Conservation (phyloP, 1,284 basidiomycete genomes). For the Hemileia vastatrix region DNA sequence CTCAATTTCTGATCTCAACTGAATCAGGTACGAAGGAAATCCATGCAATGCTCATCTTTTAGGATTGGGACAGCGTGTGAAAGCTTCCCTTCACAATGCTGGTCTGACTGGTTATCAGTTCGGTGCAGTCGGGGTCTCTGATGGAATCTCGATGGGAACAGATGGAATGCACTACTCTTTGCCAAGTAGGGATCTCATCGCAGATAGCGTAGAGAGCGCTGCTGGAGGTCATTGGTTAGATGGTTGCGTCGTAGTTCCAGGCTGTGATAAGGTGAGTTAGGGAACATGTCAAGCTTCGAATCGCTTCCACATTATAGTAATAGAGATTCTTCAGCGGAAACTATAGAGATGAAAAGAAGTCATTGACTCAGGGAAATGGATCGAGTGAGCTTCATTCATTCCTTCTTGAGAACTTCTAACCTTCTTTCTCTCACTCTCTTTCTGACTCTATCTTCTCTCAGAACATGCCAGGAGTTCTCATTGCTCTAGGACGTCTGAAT, state of each 20-base stretch:
- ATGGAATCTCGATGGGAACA: conserved; percentile 44
- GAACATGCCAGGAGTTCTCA: conserved; percentile 92
- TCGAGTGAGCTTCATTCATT: background rate
- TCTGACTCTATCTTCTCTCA: background rate
- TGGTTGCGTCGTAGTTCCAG: conserved; percentile 39
- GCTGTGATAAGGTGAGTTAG: conserved; percentile 36
- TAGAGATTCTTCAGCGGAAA: background rate
- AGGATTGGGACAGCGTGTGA: conserved; percentile 37
- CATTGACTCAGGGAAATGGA: too few relatives aligned
- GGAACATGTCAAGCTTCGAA: background rate
- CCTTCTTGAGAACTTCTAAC: background rate
- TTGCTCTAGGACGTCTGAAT: conserved; percentile 85
- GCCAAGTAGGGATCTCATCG: conserved; percentile 78
- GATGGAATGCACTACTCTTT: conserved; percentile 68
- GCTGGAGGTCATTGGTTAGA: conserved; percentile 44
- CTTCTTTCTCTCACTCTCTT: background rate
- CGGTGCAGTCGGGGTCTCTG: conserved; percentile 42
- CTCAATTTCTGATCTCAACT: too few relatives aligned
- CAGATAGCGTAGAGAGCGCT: conserved; percentile 55
- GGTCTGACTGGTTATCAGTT: conserved; percentile 44
- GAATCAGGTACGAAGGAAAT: conserved; percentile 14
- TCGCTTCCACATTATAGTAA: background rate
- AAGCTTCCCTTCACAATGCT: conserved; percentile 33
- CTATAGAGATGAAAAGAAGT: too few relatives aligned
- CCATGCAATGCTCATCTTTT: conserved; percentile 44